Conservation (phyloP, 768 basidiomycete genomes). For the Phlebiopsis gigantea region DNA sequence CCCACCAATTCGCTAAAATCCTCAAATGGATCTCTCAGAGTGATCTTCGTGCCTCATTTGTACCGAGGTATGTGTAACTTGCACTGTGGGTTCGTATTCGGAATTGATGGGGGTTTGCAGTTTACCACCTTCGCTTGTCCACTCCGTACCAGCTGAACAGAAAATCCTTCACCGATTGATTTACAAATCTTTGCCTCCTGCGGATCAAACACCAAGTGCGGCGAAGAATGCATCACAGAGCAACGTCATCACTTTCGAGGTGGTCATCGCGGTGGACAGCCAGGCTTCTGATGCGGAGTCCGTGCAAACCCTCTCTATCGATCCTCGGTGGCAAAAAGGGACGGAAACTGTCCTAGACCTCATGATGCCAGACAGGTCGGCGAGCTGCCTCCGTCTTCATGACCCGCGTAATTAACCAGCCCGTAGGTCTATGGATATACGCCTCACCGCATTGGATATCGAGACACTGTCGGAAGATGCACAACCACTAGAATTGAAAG, state of each 20-base stretch:
- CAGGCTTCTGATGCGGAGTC: background rate
- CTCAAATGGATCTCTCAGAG: slow-evolving; percentile 40
- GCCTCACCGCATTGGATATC: slow-evolving; percentile 35
- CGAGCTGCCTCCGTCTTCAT: background rate
- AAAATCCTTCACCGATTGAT: slow-evolving; percentile 40
- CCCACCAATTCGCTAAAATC: slow-evolving; percentile 34
- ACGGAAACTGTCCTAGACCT: slow-evolving; percentile 38
- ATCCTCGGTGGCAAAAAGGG: slow-evolving; percentile 31
- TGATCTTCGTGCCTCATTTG: slow-evolving; percentile 35
- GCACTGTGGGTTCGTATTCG: background rate
- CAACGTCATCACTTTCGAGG: slow-evolving; percentile 18
- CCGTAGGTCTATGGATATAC: slow-evolving; percentile 53
- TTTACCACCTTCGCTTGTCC: slow-evolving; percentile 32
- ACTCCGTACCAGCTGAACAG: slow-evolving; percentile 26
- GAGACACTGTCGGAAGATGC: slow-evolving; percentile 19
- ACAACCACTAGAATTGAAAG: slow-evolving; percentile 37
- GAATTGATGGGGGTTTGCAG: slow-evolving; percentile 23
- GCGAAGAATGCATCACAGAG: background rate
- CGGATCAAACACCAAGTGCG: background rate
- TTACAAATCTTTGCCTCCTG: slow-evolving; percentile 29
- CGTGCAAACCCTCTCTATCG: slow-evolving; percentile 4
- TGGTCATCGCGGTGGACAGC: slow-evolving; percentile 7
- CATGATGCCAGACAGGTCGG: slow-evolving; percentile 55
- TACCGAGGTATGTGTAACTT: slow-evolving; percentile 40
- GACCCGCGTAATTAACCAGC: background rate